Conservation (phyloP, 2,329 filamentous ascomycete species). For the Botrytis deweyae region DNA sequence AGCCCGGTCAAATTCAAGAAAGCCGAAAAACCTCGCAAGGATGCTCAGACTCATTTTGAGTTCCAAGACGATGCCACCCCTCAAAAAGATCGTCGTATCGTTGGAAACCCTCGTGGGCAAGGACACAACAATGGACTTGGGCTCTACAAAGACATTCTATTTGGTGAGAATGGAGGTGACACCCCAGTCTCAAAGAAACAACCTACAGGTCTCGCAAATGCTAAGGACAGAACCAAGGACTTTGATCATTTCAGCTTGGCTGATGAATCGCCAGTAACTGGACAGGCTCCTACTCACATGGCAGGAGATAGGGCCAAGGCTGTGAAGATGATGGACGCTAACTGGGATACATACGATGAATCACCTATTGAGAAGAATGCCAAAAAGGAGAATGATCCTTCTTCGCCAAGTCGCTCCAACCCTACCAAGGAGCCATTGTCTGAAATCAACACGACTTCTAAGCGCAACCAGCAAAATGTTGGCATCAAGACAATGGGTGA, state of each 20-base stretch:
- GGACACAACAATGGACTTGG: slow-evolving; percentile 65
- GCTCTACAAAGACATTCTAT: slow-evolving; percentile 77
- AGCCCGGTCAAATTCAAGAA: slow-evolving; percentile 59
- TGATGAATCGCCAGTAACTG: slow-evolving; percentile 60
- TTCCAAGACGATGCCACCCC: slow-evolving; percentile 72
- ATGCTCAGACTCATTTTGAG: slow-evolving; percentile 81
- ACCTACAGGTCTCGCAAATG: slow-evolving; percentile 59
- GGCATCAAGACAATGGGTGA: slow-evolving; percentile 47
- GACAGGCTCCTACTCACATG: slow-evolving; percentile 46
- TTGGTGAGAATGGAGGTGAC: slow-evolving; percentile 52
- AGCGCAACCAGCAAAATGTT: slow-evolving; percentile 28
- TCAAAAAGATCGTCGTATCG: slow-evolving; percentile 48
- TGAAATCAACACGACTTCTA: slow-evolving; percentile 27
- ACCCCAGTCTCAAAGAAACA: slow-evolving; percentile 24
- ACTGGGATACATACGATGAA: slow-evolving; percentile 56
- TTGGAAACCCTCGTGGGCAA: slow-evolving; percentile 52
- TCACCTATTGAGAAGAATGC: slow-evolving; percentile 46
- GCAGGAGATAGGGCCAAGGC: slow-evolving; percentile 64
- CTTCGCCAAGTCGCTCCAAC: neutral
- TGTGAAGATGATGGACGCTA: slow-evolving; percentile 70
- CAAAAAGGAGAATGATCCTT: slow-evolving; percentile 42
- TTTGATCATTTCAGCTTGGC: slow-evolving; percentile 76
- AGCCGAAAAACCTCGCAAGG: slow-evolving; percentile 68
- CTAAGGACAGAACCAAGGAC: slow-evolving; percentile 70
- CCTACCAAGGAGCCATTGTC: slow-evolving; percentile 13